Evolutionary conservation across 495 filamentous ascomycete species (phyloP), one percentile per base, ranked within the genome.

Genomic region (Podospora australis): DNA sequence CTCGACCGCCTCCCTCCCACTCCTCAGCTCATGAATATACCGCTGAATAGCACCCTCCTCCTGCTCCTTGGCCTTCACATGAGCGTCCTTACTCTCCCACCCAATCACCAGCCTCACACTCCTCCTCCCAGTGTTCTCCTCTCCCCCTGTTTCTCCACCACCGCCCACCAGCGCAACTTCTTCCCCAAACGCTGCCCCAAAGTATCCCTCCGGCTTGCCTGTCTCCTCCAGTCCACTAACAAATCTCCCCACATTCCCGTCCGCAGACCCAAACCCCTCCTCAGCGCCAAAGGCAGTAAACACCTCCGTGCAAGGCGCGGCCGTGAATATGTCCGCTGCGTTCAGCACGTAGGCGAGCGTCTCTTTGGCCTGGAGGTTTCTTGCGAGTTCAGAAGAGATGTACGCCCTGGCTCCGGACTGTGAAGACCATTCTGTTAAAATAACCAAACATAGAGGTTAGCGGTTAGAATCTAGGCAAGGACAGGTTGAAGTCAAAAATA

Each of bases 181-280:
- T 11, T 14, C 34, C 21, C 39, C 47, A 45, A 46, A 28, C 21
- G 17, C 29, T 3, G 22, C 46, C 2, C 55, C 55, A 22, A 30
- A 7, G 17, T 46, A 54, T 3, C 51, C 55, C 47, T 48, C 39
- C 1, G 48, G 49, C 26, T 22, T 10, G 4, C 21, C 36, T n/a
- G n/a, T n/a, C 19, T 3, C 53, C 6, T 47, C 49, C 5, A 55
- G 28, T 2, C 11, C 29, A 6, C 6, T 14, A 11, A 44, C 30
- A 39, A 60, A 56, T 39, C 25, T 8, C 2, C 20, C 30, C 17
- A 44, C 42, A n/a, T 56, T 54, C 24, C 20, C 57, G 23, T 23
- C 40, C n/a, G n/a, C n/a, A n/a, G n/a, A n/a, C n/a, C n/a, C n/a
- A 30, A 58, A 63, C 13, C 45, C 39, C 2, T 58, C 51, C 25